These are phyloP conservation scores for Epichloe uncinata DNA, from an alignment of 2,329 filamentous ascomycete genomes.

Conservation along the genomic window DNA sequence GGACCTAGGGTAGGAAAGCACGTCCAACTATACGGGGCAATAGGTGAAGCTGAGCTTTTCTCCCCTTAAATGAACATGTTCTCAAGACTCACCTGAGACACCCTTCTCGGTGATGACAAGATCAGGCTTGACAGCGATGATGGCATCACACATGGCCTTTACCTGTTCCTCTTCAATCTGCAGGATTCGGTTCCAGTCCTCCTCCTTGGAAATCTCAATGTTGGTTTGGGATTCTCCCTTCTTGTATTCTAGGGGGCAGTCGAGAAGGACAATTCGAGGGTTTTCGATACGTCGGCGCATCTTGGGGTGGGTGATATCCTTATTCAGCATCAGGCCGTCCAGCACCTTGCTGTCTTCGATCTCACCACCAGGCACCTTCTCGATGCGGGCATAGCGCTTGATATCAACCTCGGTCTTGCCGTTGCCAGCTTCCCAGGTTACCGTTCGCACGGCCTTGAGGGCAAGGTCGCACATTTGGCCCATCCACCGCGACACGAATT, in stretches of 20 bases:
- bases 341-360: conserved; percentile 93
- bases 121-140: conserved; percentile 86
- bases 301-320: conserved; percentile 99
- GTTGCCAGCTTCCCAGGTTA: conserved; percentile 72
- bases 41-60: neutral
- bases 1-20: too few species aligned
- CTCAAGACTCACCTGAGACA: conserved; percentile 57
- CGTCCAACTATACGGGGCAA: too few species aligned
- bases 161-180: conserved; percentile 99
- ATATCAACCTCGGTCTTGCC: conserved; percentile 96
- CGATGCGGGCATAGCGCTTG: conserved; percentile 93
- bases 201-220: conserved; percentile 96
- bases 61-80: neutral
- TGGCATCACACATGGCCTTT: conserved; percentile 90
- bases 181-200: conserved; percentile 97
- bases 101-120: conserved; percentile 98
- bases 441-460: conserved; percentile 88
- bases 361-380: conserved; percentile 96
- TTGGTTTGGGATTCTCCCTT: conserved; percentile 98
- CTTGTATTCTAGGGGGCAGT: conserved; percentile 97
- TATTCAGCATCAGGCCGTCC: conserved; percentile 98
- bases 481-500: conserved; percentile 94
- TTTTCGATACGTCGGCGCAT: conserved; percentile 98
- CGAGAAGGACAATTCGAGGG: conserved; percentile 81
- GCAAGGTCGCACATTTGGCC: conserved; percentile 91